phyloP scores from a whole-genome alignment of 2,329 filamentous ascomycete species.

The Capronia americana region DNA sequence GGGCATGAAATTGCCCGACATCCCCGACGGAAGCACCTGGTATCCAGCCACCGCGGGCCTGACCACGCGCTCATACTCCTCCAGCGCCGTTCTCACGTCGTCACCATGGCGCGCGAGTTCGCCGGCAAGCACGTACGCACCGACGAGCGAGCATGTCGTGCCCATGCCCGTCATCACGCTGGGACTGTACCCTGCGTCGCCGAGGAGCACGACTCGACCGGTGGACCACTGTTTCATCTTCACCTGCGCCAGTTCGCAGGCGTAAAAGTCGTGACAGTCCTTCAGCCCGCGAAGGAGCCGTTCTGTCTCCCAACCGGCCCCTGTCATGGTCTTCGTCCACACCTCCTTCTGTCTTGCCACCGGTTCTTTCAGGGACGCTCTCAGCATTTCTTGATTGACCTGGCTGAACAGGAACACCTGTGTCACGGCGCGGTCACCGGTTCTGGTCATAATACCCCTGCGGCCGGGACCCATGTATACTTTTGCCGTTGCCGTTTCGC shows the following conservation, averaged over 20 bases:
- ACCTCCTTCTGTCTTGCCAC: not conserved
- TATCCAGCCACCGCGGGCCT: not conserved
- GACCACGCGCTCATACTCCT: not conserved
- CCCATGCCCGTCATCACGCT: not conserved
- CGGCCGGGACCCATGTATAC: not conserved
- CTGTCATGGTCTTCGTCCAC: not conserved
- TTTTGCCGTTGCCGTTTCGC: not conserved
- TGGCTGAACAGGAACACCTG: not conserved
- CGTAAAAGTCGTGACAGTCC: not conserved
- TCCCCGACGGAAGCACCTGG: not conserved
- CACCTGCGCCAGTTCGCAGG: not conserved
- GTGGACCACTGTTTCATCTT: not conserved
- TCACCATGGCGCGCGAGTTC: not conserved
- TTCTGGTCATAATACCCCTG: not conserved
- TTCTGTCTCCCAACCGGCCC: not conserved
- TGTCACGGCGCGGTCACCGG: not conserved
- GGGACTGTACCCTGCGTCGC: not conserved
- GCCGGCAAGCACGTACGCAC: not conserved
- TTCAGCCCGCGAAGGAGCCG: not conserved
- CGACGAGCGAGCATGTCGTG: not conserved
- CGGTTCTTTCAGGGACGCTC: not conserved
- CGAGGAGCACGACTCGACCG: not conserved
- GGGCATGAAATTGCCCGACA: not conserved
- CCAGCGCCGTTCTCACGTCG: not conserved
- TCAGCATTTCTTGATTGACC: not conserved